Percentiles rank a stretch among this genome's conserved stretches.
Evolutionary conservation across 805 yeast species (phyloP).

Genomic region (Candida pseudofarinosa): DNA sequence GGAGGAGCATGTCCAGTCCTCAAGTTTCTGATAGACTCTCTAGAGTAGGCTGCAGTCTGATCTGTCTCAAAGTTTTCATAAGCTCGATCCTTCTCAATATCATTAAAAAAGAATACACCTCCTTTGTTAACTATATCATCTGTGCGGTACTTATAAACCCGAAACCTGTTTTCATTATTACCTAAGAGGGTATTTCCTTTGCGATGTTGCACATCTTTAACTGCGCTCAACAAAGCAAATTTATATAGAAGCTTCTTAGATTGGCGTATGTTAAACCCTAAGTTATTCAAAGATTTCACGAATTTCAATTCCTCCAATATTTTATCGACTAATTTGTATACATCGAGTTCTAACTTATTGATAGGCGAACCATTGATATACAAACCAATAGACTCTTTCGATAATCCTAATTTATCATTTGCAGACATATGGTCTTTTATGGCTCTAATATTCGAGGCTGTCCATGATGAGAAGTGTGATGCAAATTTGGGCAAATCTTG

Average conservation of each 20-base stretch:
- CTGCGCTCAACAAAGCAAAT: conserved; percentile 39
- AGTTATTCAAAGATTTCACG: conserved; percentile 18
- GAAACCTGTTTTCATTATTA: conserved; percentile 31
- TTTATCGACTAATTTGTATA: conserved; percentile 41
- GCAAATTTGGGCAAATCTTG: conserved; percentile 57
- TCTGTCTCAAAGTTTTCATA: conserved; percentile 44
- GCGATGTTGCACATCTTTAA: conserved; percentile 32
- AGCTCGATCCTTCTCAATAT: conserved; percentile 59
- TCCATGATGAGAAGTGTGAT: conserved; percentile 22
- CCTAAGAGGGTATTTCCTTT: conserved; percentile 30
- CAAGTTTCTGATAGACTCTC: conserved; percentile 22
- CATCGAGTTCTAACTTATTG: conserved; percentile 40
- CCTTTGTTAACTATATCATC: conserved; percentile 15
- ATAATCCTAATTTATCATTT: conserved; percentile 36
- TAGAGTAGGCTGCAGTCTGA: conserved; percentile 45
- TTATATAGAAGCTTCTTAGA: conserved; percentile 31
- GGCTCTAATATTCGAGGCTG: conserved; percentile 11
- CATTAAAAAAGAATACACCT: conserved; percentile 68
- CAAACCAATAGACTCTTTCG: conserved; percentile 44
- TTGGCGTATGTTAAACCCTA: conserved; percentile 30
- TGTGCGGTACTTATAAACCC: conserved; percentile 20
- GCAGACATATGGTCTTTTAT: conserved; percentile 20
- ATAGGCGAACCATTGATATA: conserved; percentile 69
- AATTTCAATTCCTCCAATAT: conserved; percentile 21
- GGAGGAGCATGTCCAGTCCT: conserved; percentile 62